Base-by-base conservation (phyloP, 148 eudicot species). In the Rhododendron molle region DNA sequence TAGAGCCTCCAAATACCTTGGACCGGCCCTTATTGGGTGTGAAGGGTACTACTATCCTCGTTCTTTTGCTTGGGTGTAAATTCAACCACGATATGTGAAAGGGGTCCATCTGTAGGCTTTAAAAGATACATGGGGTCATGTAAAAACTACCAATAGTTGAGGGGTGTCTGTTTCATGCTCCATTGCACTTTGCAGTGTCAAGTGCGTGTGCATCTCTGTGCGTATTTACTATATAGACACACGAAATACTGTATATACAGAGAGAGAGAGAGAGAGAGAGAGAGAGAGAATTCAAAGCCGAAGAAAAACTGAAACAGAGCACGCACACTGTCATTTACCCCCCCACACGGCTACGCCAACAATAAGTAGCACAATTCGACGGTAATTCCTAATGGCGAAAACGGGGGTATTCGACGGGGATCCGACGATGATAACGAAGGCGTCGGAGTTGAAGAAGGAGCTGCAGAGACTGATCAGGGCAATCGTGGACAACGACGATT, bases 391-490 rank as follows among this genome's bases (percentile, higher is more conserved):
- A 78, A 96, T 96, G 97, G 97, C 97, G 69, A 95, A 92, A 83
- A 91, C 91, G 16, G 94, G 92, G 81, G 90, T 89, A 28, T 81
- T 87, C 32, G 96, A 95, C 60, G 91, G 90, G 18, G 94, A 95
- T 90, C 89, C 89, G 34, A 36, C 83, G 50, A 28, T 78, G 50
- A 34, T 85, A 74, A 85, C 88, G 50, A 93, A 88, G 88, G 91
- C 91, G 13, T 52, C 83, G 52, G 98, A 96, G 83, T 86, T 96
- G 89, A 96, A 92, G 91, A 92, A 84, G 52, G 98, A 94, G n/a
- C 88, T 96, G 88, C 89, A 86, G 88, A 86, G 86, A 14, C 72
- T 92, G 84, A 88, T 95, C 32, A 90, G 81, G 80, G 87, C 93
- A 23, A 92, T 96, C 85, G 89, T 90, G 56, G 92, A 91, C 1